A percentile compares a stretch with the other conserved stretches of the same genome.
Evolutionary conservation across 2,329 filamentous ascomycete species (phyloP).

Genomic region (Cercospora canescens): DNA sequence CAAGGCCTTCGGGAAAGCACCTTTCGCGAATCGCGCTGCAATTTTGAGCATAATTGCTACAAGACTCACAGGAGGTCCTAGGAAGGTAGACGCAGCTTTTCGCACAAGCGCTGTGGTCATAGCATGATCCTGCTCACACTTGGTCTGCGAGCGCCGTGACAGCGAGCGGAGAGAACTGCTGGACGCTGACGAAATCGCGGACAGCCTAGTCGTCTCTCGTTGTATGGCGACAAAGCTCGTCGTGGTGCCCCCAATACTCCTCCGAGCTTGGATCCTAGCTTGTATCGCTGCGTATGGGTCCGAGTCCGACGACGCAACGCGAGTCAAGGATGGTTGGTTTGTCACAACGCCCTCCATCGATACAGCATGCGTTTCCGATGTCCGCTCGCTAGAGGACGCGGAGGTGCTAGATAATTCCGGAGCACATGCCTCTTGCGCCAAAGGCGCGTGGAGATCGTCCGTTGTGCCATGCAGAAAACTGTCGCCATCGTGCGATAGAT

Average conservation of each 20-base stretch:
- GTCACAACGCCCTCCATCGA: no score
- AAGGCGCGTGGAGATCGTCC: neutral
- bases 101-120: slow-evolving; percentile 57
- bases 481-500: neutral
- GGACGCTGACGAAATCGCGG: slow-evolving; percentile 37
- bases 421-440: neutral
- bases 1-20: slow-evolving; percentile 35
- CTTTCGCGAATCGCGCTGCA: slow-evolving; percentile 68
- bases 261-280: slow-evolving; percentile 36
- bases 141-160: slow-evolving; percentile 8
- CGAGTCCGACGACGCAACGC: neutral
- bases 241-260: slow-evolving; percentile 33
- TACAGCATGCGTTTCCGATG: no score
- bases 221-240: slow-evolving; percentile 38
- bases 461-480: slow-evolving; percentile 2
- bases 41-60: slow-evolving; percentile 79
- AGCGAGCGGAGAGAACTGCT: slow-evolving; percentile 21
- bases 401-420: neutral
- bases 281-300: slow-evolving; percentile 37
- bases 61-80: slow-evolving; percentile 78
- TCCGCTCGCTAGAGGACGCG: slow-evolving; percentile 8
- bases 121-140: slow-evolving; percentile 15
- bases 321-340: slow-evolving; percentile 4
- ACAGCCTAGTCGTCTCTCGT: slow-evolving; percentile 39
- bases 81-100: slow-evolving; percentile 73